Conservation (phyloP, 805 yeast genomes). For the Candida tammaniensis region DNA sequence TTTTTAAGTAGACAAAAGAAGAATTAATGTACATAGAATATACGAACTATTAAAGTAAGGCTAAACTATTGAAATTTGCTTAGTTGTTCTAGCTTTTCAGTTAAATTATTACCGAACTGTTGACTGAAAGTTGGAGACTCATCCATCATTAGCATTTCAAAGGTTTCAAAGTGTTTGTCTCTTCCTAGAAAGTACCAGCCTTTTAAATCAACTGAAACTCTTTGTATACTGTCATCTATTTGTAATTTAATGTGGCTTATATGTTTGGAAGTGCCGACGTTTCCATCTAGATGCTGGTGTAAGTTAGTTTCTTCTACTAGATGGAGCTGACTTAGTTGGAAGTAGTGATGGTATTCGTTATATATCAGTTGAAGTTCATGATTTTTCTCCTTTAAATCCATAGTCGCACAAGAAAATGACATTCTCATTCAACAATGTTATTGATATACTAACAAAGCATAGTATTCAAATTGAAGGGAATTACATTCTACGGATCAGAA, state of each 20-base stretch:
- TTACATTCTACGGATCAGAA: not conserved
- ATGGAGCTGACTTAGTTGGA: too few species aligned
- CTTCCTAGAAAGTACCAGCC: conserved; percentile 27
- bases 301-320: too few species aligned
- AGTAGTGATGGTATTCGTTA: conserved; percentile 22
- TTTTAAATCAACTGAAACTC: conserved; percentile 20
- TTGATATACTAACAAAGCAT: too few species aligned
- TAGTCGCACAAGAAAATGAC: too few species aligned
- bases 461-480: too few species aligned
- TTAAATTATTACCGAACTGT: conserved; percentile 18
- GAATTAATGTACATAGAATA: conserved; percentile 2
- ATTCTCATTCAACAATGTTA: not conserved
- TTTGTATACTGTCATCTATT: conserved; percentile 15
- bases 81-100: conserved; percentile 14
- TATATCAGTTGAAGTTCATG: conserved; percentile 8
- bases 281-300: too few species aligned
- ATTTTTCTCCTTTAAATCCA: conserved; percentile 17
- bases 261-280: too few species aligned
- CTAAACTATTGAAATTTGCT: conserved; percentile 3
- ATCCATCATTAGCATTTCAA: conserved; percentile 29
- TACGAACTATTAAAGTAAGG: too few species aligned
- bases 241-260: conserved; percentile 9
- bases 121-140: conserved; percentile 20
- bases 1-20: conserved; percentile 24
- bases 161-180: conserved; percentile 22